Conservation (phyloP, 345 rosid genomes). For the Eucalyptus decipiens region DNA sequence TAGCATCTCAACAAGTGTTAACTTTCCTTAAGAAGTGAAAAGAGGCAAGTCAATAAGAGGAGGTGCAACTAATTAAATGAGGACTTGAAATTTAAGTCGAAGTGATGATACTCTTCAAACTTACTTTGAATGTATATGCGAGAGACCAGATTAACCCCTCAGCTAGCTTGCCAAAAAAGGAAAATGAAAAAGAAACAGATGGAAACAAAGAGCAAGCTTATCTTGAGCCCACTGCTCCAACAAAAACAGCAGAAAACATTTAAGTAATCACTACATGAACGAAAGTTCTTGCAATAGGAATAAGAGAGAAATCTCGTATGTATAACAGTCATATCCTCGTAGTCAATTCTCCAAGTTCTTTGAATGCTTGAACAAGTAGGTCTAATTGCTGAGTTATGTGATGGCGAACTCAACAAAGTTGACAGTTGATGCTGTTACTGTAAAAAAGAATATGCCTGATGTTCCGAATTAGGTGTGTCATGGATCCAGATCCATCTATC, state of each 20-base stretch:
- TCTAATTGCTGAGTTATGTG: not conserved
- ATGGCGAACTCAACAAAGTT: not conserved
- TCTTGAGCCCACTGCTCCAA: not conserved
- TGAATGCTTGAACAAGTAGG: not conserved
- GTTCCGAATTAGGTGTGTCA: not conserved
- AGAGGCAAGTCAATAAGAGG: not conserved
- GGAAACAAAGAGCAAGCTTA: not conserved
- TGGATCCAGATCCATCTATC: not conserved
- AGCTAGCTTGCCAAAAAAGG: not conserved
- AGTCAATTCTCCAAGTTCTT: not conserved
- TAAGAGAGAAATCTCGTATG: not conserved
- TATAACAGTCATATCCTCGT: not conserved
- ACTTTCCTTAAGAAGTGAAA: not conserved
- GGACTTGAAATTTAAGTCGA: not conserved
- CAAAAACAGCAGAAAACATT: not conserved
- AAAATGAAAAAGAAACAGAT: not conserved
- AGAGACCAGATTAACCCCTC: not conserved
- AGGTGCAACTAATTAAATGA: not conserved
- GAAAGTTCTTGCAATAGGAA: not conserved
- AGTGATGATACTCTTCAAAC: not conserved
- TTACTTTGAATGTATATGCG: not conserved
- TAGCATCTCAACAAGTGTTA: not conserved
- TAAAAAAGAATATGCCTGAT: not conserved
- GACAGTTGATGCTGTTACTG: not conserved
- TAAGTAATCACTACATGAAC: not conserved